Evolutionary conservation across 768 basidiomycete genomes (phyloP).

Genomic region (Xerocomus brunneocitrinus): DNA sequence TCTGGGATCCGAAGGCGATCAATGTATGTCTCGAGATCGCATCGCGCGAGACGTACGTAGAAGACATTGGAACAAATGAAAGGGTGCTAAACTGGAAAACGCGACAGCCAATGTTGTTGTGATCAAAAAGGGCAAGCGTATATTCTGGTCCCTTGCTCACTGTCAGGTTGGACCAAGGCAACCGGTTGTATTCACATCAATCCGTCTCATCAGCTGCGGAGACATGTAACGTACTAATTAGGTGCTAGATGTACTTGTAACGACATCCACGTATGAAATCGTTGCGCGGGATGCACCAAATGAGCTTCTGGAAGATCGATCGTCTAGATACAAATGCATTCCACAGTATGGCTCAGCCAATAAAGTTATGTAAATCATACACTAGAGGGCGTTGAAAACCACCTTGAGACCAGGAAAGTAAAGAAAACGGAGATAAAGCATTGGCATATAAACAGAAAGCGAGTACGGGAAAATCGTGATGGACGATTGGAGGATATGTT

Average conservation of each 20-base stretch:
- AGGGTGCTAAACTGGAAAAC: neutral
- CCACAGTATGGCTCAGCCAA: constrained; percentile 11
- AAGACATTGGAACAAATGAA: constrained; percentile 14
- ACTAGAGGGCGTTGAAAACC: constrained; percentile 4
- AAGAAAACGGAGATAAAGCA: constrained; percentile 12
- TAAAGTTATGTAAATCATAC: constrained; percentile 6
- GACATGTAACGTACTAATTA: no score
- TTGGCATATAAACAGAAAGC: constrained; percentile 11
- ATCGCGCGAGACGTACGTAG: constrained; percentile 17
- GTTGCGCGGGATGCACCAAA: neutral
- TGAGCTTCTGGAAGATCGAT: neutral
- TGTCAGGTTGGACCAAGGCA: neutral
- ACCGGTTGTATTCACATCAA: neutral
- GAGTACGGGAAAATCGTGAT: constrained; percentile 12
- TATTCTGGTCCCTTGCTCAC: neutral
- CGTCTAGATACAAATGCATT: constrained; percentile 1
- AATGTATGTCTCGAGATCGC: neutral
- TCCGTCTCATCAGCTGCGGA: neutral
- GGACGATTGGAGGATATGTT: constrained; percentile 4
- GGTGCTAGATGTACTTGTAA: no score
- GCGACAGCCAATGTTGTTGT: neutral
- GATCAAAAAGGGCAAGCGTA: neutral
- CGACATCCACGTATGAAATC: no score
- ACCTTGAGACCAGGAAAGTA: constrained; percentile 6
- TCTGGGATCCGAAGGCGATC: constrained; percentile 30